Evolutionary conservation across 1,139 yeast species (phyloP).

Genomic region (Blastobotrys malaysiensis): DNA sequence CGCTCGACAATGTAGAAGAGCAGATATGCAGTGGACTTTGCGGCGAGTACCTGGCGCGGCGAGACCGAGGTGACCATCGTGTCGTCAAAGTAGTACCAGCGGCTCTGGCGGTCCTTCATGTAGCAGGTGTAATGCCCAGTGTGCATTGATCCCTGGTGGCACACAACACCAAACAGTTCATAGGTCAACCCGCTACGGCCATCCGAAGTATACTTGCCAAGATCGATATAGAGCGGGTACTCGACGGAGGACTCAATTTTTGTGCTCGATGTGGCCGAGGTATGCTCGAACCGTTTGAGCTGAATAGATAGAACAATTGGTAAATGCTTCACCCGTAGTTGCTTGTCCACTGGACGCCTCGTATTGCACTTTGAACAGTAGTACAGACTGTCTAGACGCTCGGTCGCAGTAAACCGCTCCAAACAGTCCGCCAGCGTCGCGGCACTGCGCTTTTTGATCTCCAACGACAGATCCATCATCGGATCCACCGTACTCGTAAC

Average conservation of each 20-base stretch:
- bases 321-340: conserved; percentile 56
- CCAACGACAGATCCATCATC: conserved; percentile 81
- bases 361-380: conserved; percentile 62
- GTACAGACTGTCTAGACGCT: conserved; percentile 68
- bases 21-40: conserved; percentile 65
- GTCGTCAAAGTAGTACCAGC: conserved; percentile 90
- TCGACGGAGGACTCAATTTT: conserved; percentile 72
- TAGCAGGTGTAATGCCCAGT: conserved; percentile 91
- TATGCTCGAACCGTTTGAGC: conserved; percentile 81
- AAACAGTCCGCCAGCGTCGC: conserved; percentile 56
- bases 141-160: conserved; percentile 87
- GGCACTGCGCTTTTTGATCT: conserved; percentile 32
- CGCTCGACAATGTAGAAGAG: conserved; percentile 64
- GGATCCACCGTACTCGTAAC: conserved; percentile 77
- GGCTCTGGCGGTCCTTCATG: conserved; percentile 61
- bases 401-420: conserved; percentile 68
- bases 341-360: conserved; percentile 63
- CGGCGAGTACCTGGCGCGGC: conserved; percentile 53
- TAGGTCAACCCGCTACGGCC: conserved; percentile 41
- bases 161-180: conserved; percentile 79
- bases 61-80: conserved; percentile 68
- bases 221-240: conserved; percentile 66
- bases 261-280: conserved; percentile 57
- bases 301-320: conserved; percentile 83
- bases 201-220: conserved; percentile 53